phyloP scores from a whole-genome alignment of 306 rosid species.

The Vigna nakashimae region DNA sequence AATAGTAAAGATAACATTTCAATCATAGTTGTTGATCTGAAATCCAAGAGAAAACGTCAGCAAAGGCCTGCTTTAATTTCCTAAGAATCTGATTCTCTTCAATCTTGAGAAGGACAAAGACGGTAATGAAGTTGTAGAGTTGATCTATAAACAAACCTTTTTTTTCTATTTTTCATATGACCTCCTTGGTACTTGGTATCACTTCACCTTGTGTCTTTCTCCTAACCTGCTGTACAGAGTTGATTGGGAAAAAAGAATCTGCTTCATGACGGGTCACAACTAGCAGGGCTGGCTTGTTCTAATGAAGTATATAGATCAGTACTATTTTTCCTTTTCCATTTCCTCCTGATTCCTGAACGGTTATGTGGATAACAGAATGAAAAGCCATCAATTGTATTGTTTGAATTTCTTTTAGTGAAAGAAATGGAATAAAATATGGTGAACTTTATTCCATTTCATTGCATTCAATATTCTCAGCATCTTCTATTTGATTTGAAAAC shows the following conservation, averaged over 20 bases:
- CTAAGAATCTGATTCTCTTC: slow-evolving; percentile 13
- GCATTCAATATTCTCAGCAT: neutral
- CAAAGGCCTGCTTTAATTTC: slow-evolving; percentile 55
- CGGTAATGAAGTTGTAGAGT: slow-evolving; percentile 36
- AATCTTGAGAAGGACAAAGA: slow-evolving; percentile 36
- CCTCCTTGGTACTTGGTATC: slow-evolving; percentile 26
- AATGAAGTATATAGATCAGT: slow-evolving; percentile 45
- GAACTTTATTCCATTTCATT: slow-evolving; percentile 11
- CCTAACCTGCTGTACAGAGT: slow-evolving; percentile 56
- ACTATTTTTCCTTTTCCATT: slow-evolving; percentile 47
- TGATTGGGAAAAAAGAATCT: slow-evolving; percentile 37
- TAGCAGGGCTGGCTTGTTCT: slow-evolving; percentile 45
- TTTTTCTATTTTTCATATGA: neutral
- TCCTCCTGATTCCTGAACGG: slow-evolving; percentile 41
- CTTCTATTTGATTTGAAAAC: neutral
- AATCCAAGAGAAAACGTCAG: slow-evolving; percentile 66
- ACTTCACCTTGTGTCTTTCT: slow-evolving; percentile 43
- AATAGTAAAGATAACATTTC: slow-evolving; percentile 81
- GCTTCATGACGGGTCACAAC: slow-evolving; percentile 41
- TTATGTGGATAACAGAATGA: slow-evolving; percentile 30
- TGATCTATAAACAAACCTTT: slow-evolving; percentile 5
- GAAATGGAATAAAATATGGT: slow-evolving; percentile 31
- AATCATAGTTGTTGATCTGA: slow-evolving; percentile 77
- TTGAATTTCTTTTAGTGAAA: slow-evolving; percentile 6
- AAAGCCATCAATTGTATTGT: slow-evolving; percentile 14